Base-by-base conservation (phyloP, 768 basidiomycete genomes). In the Kwoniella newhampshirensis region DNA sequence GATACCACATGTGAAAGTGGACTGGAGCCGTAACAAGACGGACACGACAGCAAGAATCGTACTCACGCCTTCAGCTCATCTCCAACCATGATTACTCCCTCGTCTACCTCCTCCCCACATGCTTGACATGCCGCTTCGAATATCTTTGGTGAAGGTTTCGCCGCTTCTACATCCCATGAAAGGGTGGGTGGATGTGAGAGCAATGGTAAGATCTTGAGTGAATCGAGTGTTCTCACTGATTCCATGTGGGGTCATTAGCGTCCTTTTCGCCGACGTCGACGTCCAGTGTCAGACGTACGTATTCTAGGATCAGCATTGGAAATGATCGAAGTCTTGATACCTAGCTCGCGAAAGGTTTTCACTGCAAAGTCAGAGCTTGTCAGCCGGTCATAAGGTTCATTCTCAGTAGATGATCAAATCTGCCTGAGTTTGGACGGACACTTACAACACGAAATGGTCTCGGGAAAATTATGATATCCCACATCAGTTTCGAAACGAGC, bases 291-390 rank as follows among this genome's bases (percentile, higher is more conserved):
- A 11, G 44, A 54, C 73, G 51, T 41, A 73, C 74, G 51, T 43
- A 76, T 74, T 20, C 73, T 57, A 7, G 73, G 70, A 53, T 76
- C 75, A 6, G 72, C 68, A 54, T 76, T 76, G 4, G 73, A 74
- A 0, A 76, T 58, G 2, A 73, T 43, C 1, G 67, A 70, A 0
- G 62, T 68, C 53, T 64, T 65, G 23, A 73, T 41, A 5, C 68
- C 69, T 45, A 70, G 21, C 12, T 52, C 49, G 37, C 45, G 58
- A 21, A 76, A 45, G 17, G 20, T 32, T 4, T 50, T 50, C 36
- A 76, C 75, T 76, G 47, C 21, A 23, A 11, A 39, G 21, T n/a
- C n/a, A 26, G 35, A 18, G 5, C 3, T 37, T 32, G 12, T 59
- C 39, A 59, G 51, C 43, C 25, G 15, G 11, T 18, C 4, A 36